phyloP scores from a whole-genome alignment of 805 yeast genomes.

The Torulaspora delbrueckii region DNA sequence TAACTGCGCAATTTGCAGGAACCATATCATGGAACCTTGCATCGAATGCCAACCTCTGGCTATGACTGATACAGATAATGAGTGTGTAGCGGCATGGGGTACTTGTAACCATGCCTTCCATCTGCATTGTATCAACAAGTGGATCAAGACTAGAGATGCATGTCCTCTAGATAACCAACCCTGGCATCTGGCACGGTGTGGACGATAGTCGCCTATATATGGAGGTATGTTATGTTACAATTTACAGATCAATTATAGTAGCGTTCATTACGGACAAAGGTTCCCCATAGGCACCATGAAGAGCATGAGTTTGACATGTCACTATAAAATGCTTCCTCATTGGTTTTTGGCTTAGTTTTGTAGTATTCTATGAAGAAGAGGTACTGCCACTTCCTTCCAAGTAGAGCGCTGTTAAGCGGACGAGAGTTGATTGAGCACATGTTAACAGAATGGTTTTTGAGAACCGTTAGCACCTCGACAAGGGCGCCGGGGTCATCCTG shows the following conservation, averaged over 20 bases:
- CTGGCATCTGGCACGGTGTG: constrained; percentile 76
- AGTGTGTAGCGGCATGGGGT: constrained; percentile 97
- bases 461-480: constrained; percentile 55
- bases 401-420: constrained; percentile 44
- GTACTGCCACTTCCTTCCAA: constrained; percentile 59
- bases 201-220: constrained; percentile 41
- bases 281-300: constrained; percentile 56
- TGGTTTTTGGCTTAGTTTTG: constrained; percentile 31
- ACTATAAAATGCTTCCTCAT: constrained; percentile 35
- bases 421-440: constrained; percentile 71
- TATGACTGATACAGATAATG: constrained; percentile 55
- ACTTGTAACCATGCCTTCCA: constrained; percentile 98
- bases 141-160: constrained; percentile 92
- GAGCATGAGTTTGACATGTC: constrained; percentile 44
- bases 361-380: constrained; percentile 69
- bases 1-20: constrained; percentile 96
- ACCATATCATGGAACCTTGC: constrained; percentile 97
- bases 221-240: not conserved
- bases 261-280: constrained; percentile 44
- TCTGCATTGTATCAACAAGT: constrained; percentile 89
- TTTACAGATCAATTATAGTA: constrained; percentile 29
- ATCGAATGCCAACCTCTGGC: constrained; percentile 90
- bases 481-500: constrained; percentile 71
- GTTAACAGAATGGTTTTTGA: constrained; percentile 54
- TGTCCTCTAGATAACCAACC: constrained; percentile 95